phyloP scores from a whole-genome alignment of 208 protist species.

The Naegleria lovaniensis region DNA sequence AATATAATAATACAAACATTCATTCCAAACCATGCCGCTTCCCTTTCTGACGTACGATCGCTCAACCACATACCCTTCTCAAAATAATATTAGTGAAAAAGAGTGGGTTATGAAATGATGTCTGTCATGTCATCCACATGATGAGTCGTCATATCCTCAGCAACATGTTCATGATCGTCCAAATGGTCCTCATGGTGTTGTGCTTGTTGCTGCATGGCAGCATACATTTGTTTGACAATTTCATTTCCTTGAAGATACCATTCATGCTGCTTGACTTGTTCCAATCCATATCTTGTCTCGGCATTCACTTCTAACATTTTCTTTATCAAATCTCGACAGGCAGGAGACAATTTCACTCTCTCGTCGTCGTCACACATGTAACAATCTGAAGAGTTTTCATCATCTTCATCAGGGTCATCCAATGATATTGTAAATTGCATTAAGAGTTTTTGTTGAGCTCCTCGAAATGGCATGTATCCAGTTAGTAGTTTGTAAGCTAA shows the following conservation, averaged over 20 bases:
- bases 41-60: too few relatives aligned
- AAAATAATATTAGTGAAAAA: too few relatives aligned
- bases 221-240: background rate
- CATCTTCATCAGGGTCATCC: constrained; percentile 8
- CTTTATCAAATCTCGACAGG: background rate
- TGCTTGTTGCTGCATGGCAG: too few relatives aligned
- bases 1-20: too few relatives aligned
- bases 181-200: too few relatives aligned
- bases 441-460: background rate
- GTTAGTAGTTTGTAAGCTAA: background rate
- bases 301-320: background rate
- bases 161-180: too few relatives aligned
- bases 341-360: background rate
- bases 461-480: background rate
- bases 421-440: background rate
- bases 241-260: background rate
- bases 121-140: too few relatives aligned
- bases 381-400: background rate
- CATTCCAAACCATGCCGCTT: too few relatives aligned
- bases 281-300: background rate
- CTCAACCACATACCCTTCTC: too few relatives aligned
- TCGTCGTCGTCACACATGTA: background rate
- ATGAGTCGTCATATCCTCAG: too few relatives aligned
- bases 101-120: too few relatives aligned
- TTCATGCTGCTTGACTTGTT: background rate